Evolutionary conservation across 2,329 filamentous ascomycete genomes (phyloP).

Genomic region (Fusarium pseudocircinatum): DNA sequence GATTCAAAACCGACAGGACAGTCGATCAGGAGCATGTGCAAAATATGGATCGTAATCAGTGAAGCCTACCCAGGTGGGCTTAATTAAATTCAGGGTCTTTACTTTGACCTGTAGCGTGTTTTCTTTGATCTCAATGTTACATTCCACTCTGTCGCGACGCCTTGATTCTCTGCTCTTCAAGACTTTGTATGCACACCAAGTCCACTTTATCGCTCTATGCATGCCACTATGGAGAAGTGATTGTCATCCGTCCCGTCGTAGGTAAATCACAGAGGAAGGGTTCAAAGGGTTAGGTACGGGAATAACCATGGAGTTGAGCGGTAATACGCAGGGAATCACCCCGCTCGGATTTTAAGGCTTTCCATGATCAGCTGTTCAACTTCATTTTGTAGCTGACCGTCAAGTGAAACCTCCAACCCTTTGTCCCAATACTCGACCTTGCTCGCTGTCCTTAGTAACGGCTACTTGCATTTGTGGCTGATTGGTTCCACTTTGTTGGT

Average conservation of each 20-base stretch:
- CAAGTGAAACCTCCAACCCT: neutral
- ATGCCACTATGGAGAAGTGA: neutral
- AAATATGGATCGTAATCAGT: neutral
- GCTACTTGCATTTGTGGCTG: conserved; percentile 23
- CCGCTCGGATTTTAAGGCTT: conserved; percentile 5
- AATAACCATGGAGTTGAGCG: neutral
- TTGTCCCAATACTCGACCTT: neutral
- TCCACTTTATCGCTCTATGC: neutral
- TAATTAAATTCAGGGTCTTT: neutral
- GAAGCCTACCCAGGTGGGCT: neutral
- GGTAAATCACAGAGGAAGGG: neutral
- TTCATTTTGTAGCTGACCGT: neutral
- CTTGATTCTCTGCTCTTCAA: neutral
- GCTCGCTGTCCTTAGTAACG: neutral
- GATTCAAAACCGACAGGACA: neutral
- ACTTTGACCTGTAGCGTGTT: neutral
- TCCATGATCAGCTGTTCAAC: neutral
- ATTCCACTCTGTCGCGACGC: neutral
- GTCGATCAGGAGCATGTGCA: neutral
- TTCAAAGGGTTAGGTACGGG: neutral
- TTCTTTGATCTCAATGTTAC: neutral
- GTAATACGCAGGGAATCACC: neutral
- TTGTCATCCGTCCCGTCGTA: neutral
- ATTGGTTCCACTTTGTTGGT: conserved; percentile 22
- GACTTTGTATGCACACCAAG: neutral